These are phyloP conservation scores for Scopulariopsis brevicaulis DNA, from an alignment of 2,329 filamentous ascomycete genomes.

Conservation along the genomic window DNA sequence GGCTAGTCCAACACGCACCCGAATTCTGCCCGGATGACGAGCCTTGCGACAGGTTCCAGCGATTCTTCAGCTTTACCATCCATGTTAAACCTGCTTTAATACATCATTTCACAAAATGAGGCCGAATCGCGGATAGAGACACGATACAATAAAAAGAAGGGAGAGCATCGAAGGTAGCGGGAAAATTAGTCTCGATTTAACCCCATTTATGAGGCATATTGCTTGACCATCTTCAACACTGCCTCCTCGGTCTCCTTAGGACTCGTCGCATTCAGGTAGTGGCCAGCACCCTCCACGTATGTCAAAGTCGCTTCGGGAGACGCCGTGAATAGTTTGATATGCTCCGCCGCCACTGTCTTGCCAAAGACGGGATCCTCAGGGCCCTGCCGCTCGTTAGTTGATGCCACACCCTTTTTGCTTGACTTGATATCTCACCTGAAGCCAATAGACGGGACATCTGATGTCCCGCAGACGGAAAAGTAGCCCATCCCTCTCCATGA, in stretches of 20 bases:
- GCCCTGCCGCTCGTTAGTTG: slow-evolving; percentile 20
- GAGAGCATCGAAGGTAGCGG: not conserved
- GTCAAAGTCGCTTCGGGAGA: slow-evolving; percentile 30
- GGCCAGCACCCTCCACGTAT: slow-evolving; percentile 30
- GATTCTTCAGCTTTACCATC: not conserved
- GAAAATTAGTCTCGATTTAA: not conserved
- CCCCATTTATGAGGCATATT: slow-evolving; percentile 14
- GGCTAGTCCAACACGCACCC: not conserved
- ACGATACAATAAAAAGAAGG: not conserved
- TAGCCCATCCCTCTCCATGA: slow-evolving; percentile 35
- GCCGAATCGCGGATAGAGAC: not conserved
- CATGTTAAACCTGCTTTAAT: not conserved
- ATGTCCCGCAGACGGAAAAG: slow-evolving; percentile 31
- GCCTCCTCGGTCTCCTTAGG: slow-evolving; percentile 31
- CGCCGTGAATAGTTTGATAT: slow-evolving; percentile 37
- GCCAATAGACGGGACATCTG: slow-evolving; percentile 39
- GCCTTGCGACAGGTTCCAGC: not conserved
- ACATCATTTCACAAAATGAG: not conserved
- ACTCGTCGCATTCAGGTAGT: slow-evolving; percentile 37
- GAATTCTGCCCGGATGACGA: not conserved
- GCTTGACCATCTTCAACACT: slow-evolving; percentile 28
- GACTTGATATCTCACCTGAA: slow-evolving; percentile 25
- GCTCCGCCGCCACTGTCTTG: slow-evolving; percentile 25
- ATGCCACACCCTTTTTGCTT: not conserved
- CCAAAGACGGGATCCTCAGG: slow-evolving; percentile 32